Percentiles rank a stretch among this genome's conserved stretches.
Evolutionary conservation across 2,329 filamentous ascomycete genomes (phyloP).

Genomic region (Stachybotrys echinatus): DNA sequence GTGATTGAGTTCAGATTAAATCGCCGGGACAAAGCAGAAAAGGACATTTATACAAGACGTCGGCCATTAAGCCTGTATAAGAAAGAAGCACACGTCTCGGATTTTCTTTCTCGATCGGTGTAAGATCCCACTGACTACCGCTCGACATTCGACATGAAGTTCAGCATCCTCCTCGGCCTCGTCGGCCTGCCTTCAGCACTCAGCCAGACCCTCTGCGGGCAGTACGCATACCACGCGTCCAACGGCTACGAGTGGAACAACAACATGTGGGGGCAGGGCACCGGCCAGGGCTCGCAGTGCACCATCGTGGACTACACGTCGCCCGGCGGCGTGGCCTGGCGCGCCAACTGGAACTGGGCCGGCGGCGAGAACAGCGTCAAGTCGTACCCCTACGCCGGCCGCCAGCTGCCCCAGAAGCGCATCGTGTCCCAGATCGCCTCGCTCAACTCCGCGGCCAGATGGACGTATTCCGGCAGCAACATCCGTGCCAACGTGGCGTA

Average conservation of each 20-base stretch:
- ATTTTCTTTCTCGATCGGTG: too few species aligned
- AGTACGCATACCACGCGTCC: slow-evolving; percentile 14
- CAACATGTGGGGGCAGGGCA: slow-evolving; percentile 31
- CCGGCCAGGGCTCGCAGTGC: slow-evolving; percentile 31
- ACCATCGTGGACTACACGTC: slow-evolving; percentile 28
- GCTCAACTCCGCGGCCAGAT: slow-evolving; percentile 26
- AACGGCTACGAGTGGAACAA: slow-evolving; percentile 25
- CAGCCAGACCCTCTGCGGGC: slow-evolving; percentile 13
- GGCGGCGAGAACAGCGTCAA: slow-evolving; percentile 33
- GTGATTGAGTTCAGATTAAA: too few species aligned
- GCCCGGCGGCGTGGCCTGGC: slow-evolving; percentile 29
- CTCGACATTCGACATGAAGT: too few species aligned
- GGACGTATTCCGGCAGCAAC: slow-evolving; percentile 22
- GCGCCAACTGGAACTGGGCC: slow-evolving; percentile 33
- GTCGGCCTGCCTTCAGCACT: not conserved
- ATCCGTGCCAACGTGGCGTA: slow-evolving; percentile 52
- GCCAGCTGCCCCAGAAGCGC: slow-evolving; percentile 14
- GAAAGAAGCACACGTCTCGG: too few species aligned
- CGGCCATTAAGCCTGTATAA: too few species aligned
- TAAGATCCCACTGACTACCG: too few species aligned
- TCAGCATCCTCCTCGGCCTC: not conserved
- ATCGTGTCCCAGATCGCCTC: slow-evolving; percentile 23
- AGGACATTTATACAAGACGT: too few species aligned
- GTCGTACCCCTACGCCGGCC: slow-evolving; percentile 27
- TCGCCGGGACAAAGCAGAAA: too few species aligned